phyloP scores from a whole-genome alignment of 805 yeast species.

The Cyberlindnera meyerae region DNA sequence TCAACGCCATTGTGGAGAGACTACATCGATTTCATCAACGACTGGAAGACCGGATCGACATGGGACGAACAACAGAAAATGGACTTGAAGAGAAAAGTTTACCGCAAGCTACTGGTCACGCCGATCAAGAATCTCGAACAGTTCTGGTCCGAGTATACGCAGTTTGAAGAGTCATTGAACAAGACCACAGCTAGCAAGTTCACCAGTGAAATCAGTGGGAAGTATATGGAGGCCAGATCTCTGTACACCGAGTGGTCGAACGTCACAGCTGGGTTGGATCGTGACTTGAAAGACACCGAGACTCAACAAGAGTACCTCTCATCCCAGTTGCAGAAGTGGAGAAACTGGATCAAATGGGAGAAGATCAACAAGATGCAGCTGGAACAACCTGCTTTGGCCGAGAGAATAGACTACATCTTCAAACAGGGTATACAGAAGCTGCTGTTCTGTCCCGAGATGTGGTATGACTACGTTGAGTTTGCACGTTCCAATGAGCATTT shows the following conservation, averaged over 20 bases:
- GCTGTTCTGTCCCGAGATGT: slow-evolving; percentile 65
- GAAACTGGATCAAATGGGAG: slow-evolving; percentile 78
- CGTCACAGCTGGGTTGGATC: slow-evolving; percentile 44
- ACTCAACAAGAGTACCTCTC: slow-evolving; percentile 24
- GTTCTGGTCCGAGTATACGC: slow-evolving; percentile 75
- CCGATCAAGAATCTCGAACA: slow-evolving; percentile 74
- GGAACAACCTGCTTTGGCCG: slow-evolving; percentile 42
- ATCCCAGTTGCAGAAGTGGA: slow-evolving; percentile 52
- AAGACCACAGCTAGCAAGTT: slow-evolving; percentile 77
- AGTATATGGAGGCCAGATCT: slow-evolving; percentile 83
- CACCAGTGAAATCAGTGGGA: slow-evolving; percentile 75
- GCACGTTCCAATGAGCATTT: slow-evolving; percentile 19
- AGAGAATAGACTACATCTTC: slow-evolving; percentile 67
- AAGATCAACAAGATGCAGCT: slow-evolving; percentile 61
- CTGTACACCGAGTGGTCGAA: slow-evolving; percentile 66
- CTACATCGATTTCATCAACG: slow-evolving; percentile 70
- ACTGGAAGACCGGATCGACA: slow-evolving; percentile 71
- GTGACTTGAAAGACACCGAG: slow-evolving; percentile 32
- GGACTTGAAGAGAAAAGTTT: slow-evolving; percentile 70
- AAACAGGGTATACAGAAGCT: slow-evolving; percentile 59
- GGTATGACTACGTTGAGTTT: slow-evolving; percentile 59
- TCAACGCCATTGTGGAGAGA: slow-evolving; percentile 76
- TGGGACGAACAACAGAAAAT: slow-evolving; percentile 84
- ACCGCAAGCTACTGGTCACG: slow-evolving; percentile 62
- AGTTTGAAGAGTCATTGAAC: slow-evolving; percentile 77